phyloP scores from a whole-genome alignment of 257 asterid genomes.

The Henckelia pumila region DNA sequence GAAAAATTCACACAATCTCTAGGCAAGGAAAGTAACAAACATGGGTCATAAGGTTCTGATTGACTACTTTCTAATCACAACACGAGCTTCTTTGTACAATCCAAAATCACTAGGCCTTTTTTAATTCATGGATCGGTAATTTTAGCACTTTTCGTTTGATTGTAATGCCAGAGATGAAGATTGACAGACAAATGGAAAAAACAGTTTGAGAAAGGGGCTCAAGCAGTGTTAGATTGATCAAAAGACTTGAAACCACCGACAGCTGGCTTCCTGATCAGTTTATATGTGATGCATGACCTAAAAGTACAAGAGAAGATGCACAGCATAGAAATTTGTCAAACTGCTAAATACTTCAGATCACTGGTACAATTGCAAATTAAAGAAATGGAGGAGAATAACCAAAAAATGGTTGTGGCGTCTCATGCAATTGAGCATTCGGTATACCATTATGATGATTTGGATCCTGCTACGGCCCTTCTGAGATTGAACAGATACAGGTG shows the following conservation, averaged over 20 bases:
- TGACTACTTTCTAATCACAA: slow-evolving; percentile 3
- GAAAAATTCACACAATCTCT: slow-evolving; percentile 14
- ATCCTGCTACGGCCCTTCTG: too few relatives aligned
- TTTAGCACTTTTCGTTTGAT: slow-evolving; percentile 7
- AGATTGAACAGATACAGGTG: too few relatives aligned
- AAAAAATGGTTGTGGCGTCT: not conserved
- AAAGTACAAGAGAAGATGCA: slow-evolving; percentile 1
- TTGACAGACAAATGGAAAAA: slow-evolving; percentile 9
- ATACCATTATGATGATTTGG: too few relatives aligned
- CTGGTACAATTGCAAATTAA: not conserved
- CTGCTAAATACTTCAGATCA: slow-evolving; percentile 5
- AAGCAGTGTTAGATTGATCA: slow-evolving; percentile 6
- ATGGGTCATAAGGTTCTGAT: slow-evolving; percentile 1
- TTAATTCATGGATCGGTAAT: not conserved
- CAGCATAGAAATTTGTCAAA: not conserved
- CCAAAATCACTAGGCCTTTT: not conserved
- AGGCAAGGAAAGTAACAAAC: slow-evolving; percentile 13
- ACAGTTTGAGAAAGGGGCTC: not conserved
- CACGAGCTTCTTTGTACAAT: slow-evolving; percentile 11
- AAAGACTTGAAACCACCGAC: slow-evolving; percentile 2
- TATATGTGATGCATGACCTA: not conserved
- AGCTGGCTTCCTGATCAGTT: slow-evolving; percentile 7
- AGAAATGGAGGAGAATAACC: not conserved
- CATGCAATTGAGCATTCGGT: not conserved
- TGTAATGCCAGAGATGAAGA: slow-evolving; percentile 5